Percentiles rank a stretch among this genome's conserved stretches.
phyloP scores from a whole-genome alignment of 106 monocot genomes.

The Dioscorea dumetorum region DNA sequence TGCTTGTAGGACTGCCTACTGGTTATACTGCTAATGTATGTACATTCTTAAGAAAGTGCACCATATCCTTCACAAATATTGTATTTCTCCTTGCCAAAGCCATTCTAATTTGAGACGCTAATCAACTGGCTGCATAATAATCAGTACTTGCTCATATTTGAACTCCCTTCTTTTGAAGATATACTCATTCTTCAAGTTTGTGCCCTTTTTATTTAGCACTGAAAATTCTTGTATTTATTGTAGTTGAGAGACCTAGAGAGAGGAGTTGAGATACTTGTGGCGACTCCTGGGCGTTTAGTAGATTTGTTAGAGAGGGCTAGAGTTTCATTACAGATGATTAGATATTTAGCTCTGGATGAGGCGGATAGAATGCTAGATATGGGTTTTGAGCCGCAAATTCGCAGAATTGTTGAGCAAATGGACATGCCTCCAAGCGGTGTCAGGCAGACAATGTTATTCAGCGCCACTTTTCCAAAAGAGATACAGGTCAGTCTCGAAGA shows the following conservation, averaged over 20 bases:
- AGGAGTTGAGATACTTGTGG: constrained; percentile 59
- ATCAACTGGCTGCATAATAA: too few species aligned
- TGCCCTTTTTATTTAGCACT: too few species aligned
- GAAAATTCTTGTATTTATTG: not conserved
- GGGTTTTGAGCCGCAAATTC: constrained; percentile 64
- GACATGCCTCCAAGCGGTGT: constrained; percentile 48
- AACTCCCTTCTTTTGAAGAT: too few species aligned
- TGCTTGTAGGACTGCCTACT: too few species aligned
- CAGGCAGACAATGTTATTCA: constrained; percentile 61
- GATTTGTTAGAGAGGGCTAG: constrained; percentile 49
- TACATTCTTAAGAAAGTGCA: too few species aligned
- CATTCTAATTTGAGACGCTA: too few species aligned
- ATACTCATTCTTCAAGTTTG: too few species aligned
- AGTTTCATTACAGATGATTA: constrained; percentile 45
- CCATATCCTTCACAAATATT: too few species aligned
- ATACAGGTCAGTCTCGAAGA: constrained; percentile 29
- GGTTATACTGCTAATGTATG: too few species aligned
- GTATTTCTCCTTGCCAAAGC: too few species aligned
- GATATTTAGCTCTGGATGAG: constrained; percentile 49
- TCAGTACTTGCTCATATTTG: too few species aligned
- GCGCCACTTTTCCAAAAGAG: constrained; percentile 55
- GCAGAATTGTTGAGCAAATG: constrained; percentile 54
- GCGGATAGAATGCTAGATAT: constrained; percentile 66
- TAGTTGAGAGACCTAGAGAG: constrained; percentile 48
- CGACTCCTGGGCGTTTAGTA: constrained; percentile 49